Conservation (phyloP, 116 monocot species). For the Phalaenopsis hybrid region DNA sequence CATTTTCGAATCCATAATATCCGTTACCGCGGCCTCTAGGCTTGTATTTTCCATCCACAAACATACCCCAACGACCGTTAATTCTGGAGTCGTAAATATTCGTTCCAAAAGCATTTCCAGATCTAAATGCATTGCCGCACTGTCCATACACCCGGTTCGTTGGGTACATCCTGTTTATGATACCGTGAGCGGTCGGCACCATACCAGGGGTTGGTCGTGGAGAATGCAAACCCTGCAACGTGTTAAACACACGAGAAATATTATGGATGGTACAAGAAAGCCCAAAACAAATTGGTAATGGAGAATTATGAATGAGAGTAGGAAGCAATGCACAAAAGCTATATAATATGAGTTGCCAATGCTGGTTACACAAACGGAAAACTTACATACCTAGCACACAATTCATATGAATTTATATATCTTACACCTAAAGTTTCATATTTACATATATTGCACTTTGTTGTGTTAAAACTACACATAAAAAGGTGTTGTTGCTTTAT, state of each 20-base stretch:
- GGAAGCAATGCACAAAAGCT: not conserved
- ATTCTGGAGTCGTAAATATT: conserved; percentile 46
- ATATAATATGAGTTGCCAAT: not conserved
- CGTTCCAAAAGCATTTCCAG: conserved; percentile 35
- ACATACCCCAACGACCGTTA: conserved; percentile 31
- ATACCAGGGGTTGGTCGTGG: conserved; percentile 16
- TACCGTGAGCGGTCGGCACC: conserved; percentile 9
- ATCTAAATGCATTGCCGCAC: conserved; percentile 33
- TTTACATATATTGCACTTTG: no score
- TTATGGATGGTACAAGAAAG: no score
- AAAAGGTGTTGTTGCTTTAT: no score
- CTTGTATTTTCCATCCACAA: conserved; percentile 50
- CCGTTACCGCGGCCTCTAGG: conserved; percentile 53
- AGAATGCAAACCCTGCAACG: conserved; percentile 18
- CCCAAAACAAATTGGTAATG: not conserved
- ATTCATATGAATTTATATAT: no score
- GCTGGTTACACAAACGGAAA: not conserved
- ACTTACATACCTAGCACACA: no score
- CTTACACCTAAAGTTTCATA: no score
- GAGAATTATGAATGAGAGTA: not conserved
- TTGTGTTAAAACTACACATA: no score
- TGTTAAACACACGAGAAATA: no score
- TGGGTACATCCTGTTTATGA: conserved; percentile 27
- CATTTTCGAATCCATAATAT: conserved; percentile 49
- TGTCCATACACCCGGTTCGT: conserved; percentile 38